Evolutionary conservation across 148 eudicot species (phyloP).

Genomic region (Polygonum aviculare): DNA sequence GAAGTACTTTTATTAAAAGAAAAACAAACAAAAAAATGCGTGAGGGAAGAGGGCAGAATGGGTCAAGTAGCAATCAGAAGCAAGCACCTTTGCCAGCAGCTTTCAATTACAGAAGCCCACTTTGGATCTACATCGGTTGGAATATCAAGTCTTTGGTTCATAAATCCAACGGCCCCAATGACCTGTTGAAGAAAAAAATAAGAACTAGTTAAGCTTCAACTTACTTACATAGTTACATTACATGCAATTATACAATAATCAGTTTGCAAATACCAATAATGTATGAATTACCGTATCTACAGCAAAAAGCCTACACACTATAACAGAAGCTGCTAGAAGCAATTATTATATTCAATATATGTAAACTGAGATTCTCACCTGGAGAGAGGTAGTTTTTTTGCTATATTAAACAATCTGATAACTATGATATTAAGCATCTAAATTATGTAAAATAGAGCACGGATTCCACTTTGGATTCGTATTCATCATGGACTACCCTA

Average conservation of each 20-base stretch:
- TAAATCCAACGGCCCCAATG: conserved; percentile 90
- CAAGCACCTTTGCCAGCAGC: conserved; percentile 75
- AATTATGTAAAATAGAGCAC: neutral
- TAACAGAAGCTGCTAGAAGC: neutral
- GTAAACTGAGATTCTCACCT: neutral
- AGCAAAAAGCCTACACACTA: neutral
- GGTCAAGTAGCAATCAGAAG: conserved; percentile 1
- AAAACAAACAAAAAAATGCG: neutral
- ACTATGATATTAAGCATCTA: neutral
- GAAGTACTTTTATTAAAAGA: neutral
- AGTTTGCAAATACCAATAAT: neutral
- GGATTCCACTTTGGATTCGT: neutral
- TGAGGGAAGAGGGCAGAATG: neutral
- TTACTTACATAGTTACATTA: neutral
- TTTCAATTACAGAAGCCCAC: conserved; percentile 66
- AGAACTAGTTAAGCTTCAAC: neutral
- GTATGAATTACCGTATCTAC: neutral
- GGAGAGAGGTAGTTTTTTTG: neutral
- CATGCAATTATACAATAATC: neutral
- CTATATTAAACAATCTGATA: neutral
- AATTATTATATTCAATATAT: neutral
- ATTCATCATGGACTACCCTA: neutral
- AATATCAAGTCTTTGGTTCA: conserved; percentile 81
- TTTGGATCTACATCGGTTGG: conserved; percentile 70
- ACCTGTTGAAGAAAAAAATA: conserved; percentile 36